Conservation (phyloP, 176 grass and related monocot genomes). For the Saccharum officinarum region DNA sequence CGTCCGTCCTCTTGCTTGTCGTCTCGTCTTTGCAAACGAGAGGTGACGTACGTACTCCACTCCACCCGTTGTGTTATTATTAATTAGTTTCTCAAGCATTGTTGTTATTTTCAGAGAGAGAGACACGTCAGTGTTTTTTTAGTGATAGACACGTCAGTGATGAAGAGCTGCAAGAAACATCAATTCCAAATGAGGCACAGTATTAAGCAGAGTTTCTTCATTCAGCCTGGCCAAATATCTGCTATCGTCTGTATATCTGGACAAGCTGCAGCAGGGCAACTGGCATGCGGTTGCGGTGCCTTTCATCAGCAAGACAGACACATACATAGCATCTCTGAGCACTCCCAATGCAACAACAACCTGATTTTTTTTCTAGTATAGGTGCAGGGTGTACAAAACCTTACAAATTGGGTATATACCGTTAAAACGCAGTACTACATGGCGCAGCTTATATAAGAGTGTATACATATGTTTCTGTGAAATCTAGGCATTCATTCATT, state of each 20-base stretch:
- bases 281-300: slow-evolving; percentile 15
- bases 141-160: not conserved
- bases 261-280: not conserved
- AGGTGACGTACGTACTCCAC: no score
- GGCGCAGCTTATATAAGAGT: not conserved
- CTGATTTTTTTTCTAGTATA: not conserved
- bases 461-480: not conserved
- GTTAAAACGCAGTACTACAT: not conserved
- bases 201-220: not conserved
- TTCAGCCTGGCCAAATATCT: slow-evolving; percentile 27
- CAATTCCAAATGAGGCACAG: not conserved
- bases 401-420: slow-evolving; percentile 1
- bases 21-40: not conserved
- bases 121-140: no score
- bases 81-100: not conserved
- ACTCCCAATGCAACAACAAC: not conserved
- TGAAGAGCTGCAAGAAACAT: not conserved
- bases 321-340: slow-evolving; percentile 10
- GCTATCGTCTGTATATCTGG: slow-evolving; percentile 9
- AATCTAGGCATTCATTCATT: not conserved
- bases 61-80: not conserved
- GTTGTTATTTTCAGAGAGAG: not conserved
- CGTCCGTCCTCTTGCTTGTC: not conserved
- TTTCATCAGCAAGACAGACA: slow-evolving; percentile 1
- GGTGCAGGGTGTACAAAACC: not conserved